phyloP scores from a whole-genome alignment of 2,329 filamentous ascomycete species.

The Blastomyces emzantsi region DNA sequence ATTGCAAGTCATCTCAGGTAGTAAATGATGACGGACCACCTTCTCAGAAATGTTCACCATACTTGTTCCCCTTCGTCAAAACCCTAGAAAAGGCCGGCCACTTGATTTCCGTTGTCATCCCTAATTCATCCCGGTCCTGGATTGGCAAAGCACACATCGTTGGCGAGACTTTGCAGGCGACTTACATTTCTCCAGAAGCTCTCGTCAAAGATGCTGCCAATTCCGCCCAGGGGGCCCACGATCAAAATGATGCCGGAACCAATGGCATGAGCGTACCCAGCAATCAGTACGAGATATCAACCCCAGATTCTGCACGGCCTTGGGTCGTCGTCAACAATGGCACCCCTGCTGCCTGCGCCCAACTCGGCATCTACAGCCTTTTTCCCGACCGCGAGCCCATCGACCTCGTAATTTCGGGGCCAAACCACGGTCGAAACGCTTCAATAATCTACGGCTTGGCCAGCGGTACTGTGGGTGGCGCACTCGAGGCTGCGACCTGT shows the following conservation, averaged over 20 bases:
- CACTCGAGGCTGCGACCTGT: slow-evolving; percentile 64
- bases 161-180: slow-evolving; percentile 68
- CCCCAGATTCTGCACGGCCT: slow-evolving; percentile 32
- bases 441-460: slow-evolving; percentile 68
- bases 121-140: slow-evolving; percentile 83
- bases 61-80: slow-evolving; percentile 61
- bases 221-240: not conserved
- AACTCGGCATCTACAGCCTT: slow-evolving; percentile 68
- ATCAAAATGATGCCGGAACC: slow-evolving; percentile 45
- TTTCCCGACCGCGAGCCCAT: slow-evolving; percentile 58
- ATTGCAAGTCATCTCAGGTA: slow-evolving; percentile 21
- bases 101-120: slow-evolving; percentile 75
- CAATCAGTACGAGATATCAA: slow-evolving; percentile 34
- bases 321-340: slow-evolving; percentile 62
- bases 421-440: slow-evolving; percentile 71
- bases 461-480: slow-evolving; percentile 66
- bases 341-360: slow-evolving; percentile 65
- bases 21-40: slow-evolving; percentile 69
- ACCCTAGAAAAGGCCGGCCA: slow-evolving; percentile 64
- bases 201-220: slow-evolving; percentile 42
- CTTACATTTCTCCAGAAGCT: slow-evolving; percentile 53
- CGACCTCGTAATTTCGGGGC: slow-evolving; percentile 65
- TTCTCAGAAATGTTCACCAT: slow-evolving; percentile 61
- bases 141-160: slow-evolving; percentile 95
- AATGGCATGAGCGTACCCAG: slow-evolving; percentile 30